These are phyloP conservation scores for Aureoboletus auriporus DNA, from an alignment of 768 basidiomycete genomes.

Conservation along the genomic window DNA sequence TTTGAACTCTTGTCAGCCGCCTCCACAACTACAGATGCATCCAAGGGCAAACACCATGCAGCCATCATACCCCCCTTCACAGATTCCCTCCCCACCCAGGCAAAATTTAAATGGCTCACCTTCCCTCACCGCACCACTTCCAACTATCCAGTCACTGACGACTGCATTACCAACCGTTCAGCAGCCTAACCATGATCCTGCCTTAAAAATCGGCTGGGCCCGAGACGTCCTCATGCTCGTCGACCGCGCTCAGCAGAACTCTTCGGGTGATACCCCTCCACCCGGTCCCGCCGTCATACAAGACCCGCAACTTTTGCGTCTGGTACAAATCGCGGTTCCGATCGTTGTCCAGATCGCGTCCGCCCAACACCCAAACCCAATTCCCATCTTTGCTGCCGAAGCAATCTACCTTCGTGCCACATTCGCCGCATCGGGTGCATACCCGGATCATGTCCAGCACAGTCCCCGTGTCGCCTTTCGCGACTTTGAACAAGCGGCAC, in stretches of 20 bases:
- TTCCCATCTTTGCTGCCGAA: constrained; percentile 52
- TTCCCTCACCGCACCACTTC: constrained; percentile 64
- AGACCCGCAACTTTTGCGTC: constrained; percentile 55
- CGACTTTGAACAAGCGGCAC: constrained; percentile 82
- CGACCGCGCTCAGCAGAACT: constrained; percentile 45
- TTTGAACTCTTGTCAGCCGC: constrained; percentile 22
- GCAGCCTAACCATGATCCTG: constrained; percentile 51
- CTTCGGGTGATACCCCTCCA: constrained; percentile 39
- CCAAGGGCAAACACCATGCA: constrained; percentile 15
- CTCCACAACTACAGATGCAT: constrained; percentile 20
- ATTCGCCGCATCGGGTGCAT: constrained; percentile 68
- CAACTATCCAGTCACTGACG: constrained; percentile 57
- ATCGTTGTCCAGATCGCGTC: constrained; percentile 57
- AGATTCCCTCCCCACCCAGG: constrained; percentile 22
- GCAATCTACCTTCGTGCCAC: constrained; percentile 75
- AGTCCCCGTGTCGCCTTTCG: constrained; percentile 82
- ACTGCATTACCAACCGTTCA: constrained; percentile 50
- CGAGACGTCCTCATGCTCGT: constrained; percentile 80
- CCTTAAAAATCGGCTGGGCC: constrained; percentile 69
- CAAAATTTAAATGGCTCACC: constrained; percentile 27
- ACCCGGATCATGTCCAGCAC: constrained; percentile 57
- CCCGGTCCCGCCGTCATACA: constrained; percentile 50
- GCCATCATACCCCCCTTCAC: constrained; percentile 16
- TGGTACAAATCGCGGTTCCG: constrained; percentile 62
- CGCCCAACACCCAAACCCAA: constrained; percentile 31